A percentile compares a stretch with the other conserved stretches of the same genome.
Conservation (phyloP, 2,329 filamentous ascomycete genomes). For the Fusarium verrucosum region DNA sequence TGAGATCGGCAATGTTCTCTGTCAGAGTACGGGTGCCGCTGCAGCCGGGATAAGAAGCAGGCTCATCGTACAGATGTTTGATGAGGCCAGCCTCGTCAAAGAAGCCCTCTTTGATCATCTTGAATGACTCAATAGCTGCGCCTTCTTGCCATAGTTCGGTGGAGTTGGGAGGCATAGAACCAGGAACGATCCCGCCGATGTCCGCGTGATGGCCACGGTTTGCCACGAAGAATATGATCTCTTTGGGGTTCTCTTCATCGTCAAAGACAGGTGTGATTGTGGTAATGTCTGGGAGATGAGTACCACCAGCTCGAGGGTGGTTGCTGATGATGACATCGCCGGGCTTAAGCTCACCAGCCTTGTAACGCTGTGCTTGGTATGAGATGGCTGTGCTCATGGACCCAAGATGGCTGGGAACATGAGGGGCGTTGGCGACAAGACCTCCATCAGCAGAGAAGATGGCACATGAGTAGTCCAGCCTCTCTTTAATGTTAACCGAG, state of each 20-base stretch:
- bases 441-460: constrained; percentile 72
- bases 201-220: constrained; percentile 49
- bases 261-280: constrained; percentile 46
- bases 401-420: constrained; percentile 35
- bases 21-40: constrained; percentile 75
- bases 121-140: constrained; percentile 60
- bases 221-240: constrained; percentile 49
- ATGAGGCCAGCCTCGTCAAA: constrained; percentile 62
- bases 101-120: constrained; percentile 41
- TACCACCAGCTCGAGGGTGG: constrained; percentile 42
- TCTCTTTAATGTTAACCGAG: constrained; percentile 80
- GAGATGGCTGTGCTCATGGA: constrained; percentile 39
- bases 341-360: constrained; percentile 30
- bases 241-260: constrained; percentile 39
- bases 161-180: constrained; percentile 78
- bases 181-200: constrained; percentile 70
- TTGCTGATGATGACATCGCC: constrained; percentile 40
- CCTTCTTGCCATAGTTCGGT: constrained; percentile 68
- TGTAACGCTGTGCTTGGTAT: constrained; percentile 34
- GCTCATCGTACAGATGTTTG: constrained; percentile 61
- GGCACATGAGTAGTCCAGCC: constrained; percentile 81
- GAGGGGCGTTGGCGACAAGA: constrained; percentile 34
- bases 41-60: constrained; percentile 39
- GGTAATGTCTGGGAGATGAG: constrained; percentile 44
- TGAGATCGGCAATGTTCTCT: constrained; percentile 87